Base-by-base conservation (phyloP, 208 protist genomes). In the Eutreptiella sp. region DNA sequence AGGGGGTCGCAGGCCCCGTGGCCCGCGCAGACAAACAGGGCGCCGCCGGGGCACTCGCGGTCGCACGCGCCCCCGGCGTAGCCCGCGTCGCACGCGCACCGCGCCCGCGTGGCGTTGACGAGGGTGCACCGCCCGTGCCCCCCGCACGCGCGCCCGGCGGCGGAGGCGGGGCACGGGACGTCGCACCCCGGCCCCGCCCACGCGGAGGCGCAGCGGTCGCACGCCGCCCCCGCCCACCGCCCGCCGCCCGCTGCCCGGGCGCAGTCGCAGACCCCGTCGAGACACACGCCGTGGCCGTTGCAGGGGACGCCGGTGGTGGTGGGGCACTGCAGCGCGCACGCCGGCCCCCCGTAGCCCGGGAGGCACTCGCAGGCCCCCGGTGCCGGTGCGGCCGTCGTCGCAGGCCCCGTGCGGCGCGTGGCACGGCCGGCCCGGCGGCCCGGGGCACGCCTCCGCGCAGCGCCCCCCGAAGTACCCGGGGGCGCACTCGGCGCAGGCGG, bases 401-500 rank as follows among this genome's bases (percentile, higher is more conserved):
- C n/a, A n/a, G n/a, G n/a, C n/a, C n/a, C n/a, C n/a, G n/a, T n/a
- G n/a, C n/a, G n/a, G n/a, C n/a, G n/a, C n/a, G 43, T 48, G 16
- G 43, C 43, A 48, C 11, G 50, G 29, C 9, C 9, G n/a, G 16
- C 14, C 16, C 33, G 14, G 16, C n/a, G 31, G 31, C 14, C 50
- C 58, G 5, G 58, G 58, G 34, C 58, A 64, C 48, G 24, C 50
- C 14, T 28, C 42, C 16, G 26, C 21, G 53, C 58, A 64, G 58
- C 63, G 27, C 16, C 11, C 46, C 14, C 21, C n/a, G 7, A 16
- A 24, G 66, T 61, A 72, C 24, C 62, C 67, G 19, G 61, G 14
- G 26, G 14, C 5, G 28, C 58, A 64, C 5, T 29, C 50, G 24
- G 14, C 14, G 50, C 58, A 64, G 46, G 24, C 11, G 46, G 14